Base-by-base conservation (phyloP, 208 protist genomes). In the Wallacemonas collosoma region DNA sequence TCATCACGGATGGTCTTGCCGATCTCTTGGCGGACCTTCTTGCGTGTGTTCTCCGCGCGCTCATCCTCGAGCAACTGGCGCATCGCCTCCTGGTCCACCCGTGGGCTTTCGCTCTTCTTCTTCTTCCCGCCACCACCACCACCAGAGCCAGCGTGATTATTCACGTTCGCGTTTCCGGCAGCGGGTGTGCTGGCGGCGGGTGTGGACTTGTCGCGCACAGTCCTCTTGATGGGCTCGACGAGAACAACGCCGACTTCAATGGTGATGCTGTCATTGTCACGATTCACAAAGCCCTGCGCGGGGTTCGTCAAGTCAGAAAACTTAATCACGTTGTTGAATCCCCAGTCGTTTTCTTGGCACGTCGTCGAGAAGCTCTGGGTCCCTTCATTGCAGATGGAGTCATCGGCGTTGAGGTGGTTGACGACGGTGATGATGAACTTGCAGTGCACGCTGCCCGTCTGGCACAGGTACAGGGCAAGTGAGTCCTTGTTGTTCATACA, bases 291-390 rank as follows among this genome's bases (percentile, higher is more conserved):
- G 40, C 92, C 92, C 44, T 93, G 88, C 14, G 71, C 72, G 12
- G 88, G 87, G 77, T 88, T 94, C 51, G 93, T 72, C 48, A 97
- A 65, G 50, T 94, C 86, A 4, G 82, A 72, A 69, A 97, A 92
- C 77, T 91, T 92, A 62, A 94, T 92, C 17, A 97, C 92, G 64
- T 83, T 93, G 80, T 95, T 95, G 80, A 97, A 97, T 36, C 92
- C 92, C 90, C 92, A 97, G 73, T 97, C 92, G 79, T 97, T 97
- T 77, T 97, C 92, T 72, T 93, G 83, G 14, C 89, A 97, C 56
- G 83, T 80, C 68, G 88, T 82, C 2, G 80, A 85, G 77, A 97
- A 97, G 66, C 88, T 88, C 73, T 97, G 92, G 11, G 92, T 97
- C 8, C 92, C 92, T 68, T 97, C 92, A 75, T 95, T 97, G 67